phyloP scores from a whole-genome alignment of 345 rosid genomes.

The Litchi chinensis region DNA sequence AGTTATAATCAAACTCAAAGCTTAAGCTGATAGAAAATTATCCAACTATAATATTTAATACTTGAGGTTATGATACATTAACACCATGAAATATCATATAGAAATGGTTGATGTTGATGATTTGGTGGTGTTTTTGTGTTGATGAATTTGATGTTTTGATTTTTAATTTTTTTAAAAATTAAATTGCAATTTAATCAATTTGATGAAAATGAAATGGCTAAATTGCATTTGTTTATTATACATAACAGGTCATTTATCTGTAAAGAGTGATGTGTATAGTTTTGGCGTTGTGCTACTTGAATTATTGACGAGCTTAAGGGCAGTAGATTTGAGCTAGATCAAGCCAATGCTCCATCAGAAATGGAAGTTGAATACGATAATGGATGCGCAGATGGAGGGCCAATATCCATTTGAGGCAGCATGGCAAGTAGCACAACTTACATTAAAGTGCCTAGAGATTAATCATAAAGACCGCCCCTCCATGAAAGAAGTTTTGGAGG shows the following conservation, averaged over 20 bases:
- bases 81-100: too few species aligned
- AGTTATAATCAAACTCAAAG: too few species aligned
- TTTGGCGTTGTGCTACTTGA: conserved; percentile 73
- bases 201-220: too few species aligned
- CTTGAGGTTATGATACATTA: too few species aligned
- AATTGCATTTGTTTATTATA: too few species aligned
- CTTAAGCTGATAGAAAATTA: too few species aligned
- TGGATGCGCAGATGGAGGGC: conserved; percentile 54
- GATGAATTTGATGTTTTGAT: too few species aligned
- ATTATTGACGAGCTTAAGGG: conserved; percentile 54
- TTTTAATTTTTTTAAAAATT: too few species aligned
- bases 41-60: too few species aligned
- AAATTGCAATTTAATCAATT: not conserved
- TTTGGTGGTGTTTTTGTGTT: too few species aligned
- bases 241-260: conserved; percentile 55
- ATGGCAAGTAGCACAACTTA: conserved; percentile 41
- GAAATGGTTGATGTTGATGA: too few species aligned
- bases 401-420: conserved; percentile 54
- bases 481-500: conserved; percentile 58
- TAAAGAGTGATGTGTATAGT: conserved; percentile 78
- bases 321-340: conserved; percentile 46
- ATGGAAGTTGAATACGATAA: conserved; percentile 44
- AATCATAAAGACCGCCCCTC: conserved; percentile 61
- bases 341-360: conserved; percentile 43
- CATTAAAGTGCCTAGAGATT: conserved; percentile 40